Percentiles rank a stretch among this genome's conserved stretches.
phyloP scores from a whole-genome alignment of 192 early-diverging fungal species.

The Umbelopsis sp. region DNA sequence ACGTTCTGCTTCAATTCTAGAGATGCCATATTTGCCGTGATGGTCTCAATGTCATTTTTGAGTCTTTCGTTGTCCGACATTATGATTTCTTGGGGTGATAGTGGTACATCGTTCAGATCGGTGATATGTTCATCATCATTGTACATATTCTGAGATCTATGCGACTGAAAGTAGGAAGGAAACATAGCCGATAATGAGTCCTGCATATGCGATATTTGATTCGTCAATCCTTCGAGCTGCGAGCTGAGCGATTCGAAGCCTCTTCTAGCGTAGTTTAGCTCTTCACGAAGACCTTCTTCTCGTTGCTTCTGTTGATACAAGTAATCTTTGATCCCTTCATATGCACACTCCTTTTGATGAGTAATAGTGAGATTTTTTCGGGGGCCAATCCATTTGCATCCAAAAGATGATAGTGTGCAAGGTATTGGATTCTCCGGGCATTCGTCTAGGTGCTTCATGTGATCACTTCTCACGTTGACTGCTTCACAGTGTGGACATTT shows the following conservation, averaged over 20 bases:
- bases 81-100: constrained; percentile 42
- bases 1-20: constrained; percentile 71
- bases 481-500: constrained; percentile 58
- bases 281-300: constrained; percentile 42
- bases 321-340: constrained; percentile 61
- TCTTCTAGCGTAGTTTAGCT: constrained; percentile 35
- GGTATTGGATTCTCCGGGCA: constrained; percentile 45
- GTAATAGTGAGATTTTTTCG: constrained; percentile 31
- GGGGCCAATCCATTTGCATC: constrained; percentile 64
- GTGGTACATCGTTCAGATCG: background rate
- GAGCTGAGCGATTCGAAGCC: constrained; percentile 1
- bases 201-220: background rate
- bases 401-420: constrained; percentile 50
- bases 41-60: constrained; percentile 55
- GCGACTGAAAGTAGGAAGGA: constrained; percentile 25
- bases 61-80: constrained; percentile 55
- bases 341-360: constrained; percentile 58
- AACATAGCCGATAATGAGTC: constrained; percentile 30
- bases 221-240: background rate
- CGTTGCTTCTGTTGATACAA: constrained; percentile 47
- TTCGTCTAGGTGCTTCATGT: constrained; percentile 43
- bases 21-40: constrained; percentile 55
- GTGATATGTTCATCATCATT: constrained; percentile 5
- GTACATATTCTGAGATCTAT: background rate
- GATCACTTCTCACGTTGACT: constrained; percentile 37